Base-by-base conservation (phyloP, 2,329 filamentous ascomycete species). In the Pseudogymnoascus sp. region DNA sequence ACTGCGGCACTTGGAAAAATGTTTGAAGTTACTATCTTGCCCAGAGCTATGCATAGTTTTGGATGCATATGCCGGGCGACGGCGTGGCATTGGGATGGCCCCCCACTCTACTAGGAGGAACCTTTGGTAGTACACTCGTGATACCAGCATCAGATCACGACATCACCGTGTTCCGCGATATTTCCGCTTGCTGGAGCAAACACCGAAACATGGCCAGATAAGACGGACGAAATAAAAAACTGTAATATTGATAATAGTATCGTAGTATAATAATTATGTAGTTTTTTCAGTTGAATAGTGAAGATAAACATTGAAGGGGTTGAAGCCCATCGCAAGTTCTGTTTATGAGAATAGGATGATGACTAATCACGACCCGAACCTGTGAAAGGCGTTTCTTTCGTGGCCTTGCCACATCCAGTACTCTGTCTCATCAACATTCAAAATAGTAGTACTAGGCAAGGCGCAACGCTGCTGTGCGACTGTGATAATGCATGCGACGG, bases 141-240 rank as follows among this genome's bases (percentile, higher is more conserved):
- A 57, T 57, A 57, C 47, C 47, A 57, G 47, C 47, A 33, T 57
- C 9, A 2, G 26, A 57, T 57, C 47, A 57, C 47, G 47, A 57
- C 47, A 57, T 57, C 47, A n/a, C 26, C 47, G 8, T 57, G 15
- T 57, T 57, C 26, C 47, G 47, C 26, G 28, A 8, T 15, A 1
- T n/a, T 57, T 57, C 47, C 47, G 47, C 47, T 31, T 17, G 15
- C 47, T 53, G 15, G 26, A 26, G 15, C 13, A 28, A 33, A 57
- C 26, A 57, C 17, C 47, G n/a, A 33, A 33, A 33, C 47, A n/a
- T 3, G 47, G 26, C 4, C 26, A 57, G 47, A 57, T 57, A 57
- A 57, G 47, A 19, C n/a, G 10, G 15, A 57, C 11, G 4, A 31
- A 57, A 57, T 7, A 33, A 33, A 6, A 3, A 33, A 2, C 15